These are phyloP conservation scores for Solanum corneliomulleri DNA, from an alignment of 257 asterid genomes.

Conservation along the genomic window DNA sequence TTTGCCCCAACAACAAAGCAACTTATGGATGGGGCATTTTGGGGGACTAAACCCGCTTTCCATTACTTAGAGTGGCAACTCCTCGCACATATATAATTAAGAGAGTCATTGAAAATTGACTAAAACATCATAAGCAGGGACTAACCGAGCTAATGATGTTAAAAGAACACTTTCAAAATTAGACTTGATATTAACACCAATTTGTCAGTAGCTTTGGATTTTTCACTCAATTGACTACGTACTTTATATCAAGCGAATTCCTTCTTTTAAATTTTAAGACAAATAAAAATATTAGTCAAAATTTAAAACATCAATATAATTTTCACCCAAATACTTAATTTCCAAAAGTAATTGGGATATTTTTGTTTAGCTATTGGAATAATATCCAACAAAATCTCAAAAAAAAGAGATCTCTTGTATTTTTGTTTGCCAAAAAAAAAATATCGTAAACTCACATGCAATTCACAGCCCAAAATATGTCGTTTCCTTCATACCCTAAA, in stretches of 20 bases:
- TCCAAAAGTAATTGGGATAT: background rate
- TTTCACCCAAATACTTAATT: background rate
- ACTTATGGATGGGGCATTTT: background rate
- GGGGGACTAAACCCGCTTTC: background rate
- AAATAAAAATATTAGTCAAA: background rate
- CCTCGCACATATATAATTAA: background rate
- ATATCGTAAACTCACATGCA: slow-evolving; percentile 12
- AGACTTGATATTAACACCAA: background rate
- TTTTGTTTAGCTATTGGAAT: background rate
- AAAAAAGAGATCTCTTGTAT: slow-evolving; percentile 8
- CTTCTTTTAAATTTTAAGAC: background rate
- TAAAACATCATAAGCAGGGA: background rate
- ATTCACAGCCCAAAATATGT: slow-evolving; percentile 10
- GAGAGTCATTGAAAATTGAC: background rate
- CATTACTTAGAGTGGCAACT: background rate
- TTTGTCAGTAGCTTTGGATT: background rate
- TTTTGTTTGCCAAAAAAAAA: background rate
- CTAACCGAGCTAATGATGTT: background rate
- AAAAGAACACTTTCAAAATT: background rate
- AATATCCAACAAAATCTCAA: background rate
- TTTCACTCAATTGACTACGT: background rate
- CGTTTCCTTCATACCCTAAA: background rate
- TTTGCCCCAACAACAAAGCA: background rate
- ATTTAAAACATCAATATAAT: background rate
- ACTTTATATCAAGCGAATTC: background rate